Evolutionary conservation across 106 monocot genomes (phyloP), one percentile per base, ranked within the genome.

Genomic region (Dioscorea dumetorum): DNA sequence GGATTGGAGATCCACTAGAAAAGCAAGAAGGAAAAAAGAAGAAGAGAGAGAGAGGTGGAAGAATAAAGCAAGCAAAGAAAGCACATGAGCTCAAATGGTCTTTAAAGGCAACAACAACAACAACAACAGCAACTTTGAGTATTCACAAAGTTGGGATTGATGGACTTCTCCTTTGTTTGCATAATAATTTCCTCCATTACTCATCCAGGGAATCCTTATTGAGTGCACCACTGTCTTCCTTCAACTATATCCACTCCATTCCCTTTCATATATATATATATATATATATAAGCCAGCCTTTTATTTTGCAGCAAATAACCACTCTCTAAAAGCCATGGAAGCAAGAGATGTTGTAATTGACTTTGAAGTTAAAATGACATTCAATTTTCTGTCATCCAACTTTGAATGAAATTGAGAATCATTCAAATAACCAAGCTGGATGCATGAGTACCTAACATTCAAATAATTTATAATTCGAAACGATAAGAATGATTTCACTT

Each of bases 61-160:
- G 54, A 54, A 54, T 54, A 54, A 54, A 54, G 54, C 54, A 54
- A 54, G 54, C 12, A 54, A 54, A 54, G 54, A 54, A 19, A 60
- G 59, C 23, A 60, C 23, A 60, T 60, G 59, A 62, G 23, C 12
- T 23, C 5, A 59, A 59, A 12, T 59, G 19, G 59, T 59, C 10
- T 22, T 22, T 22, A 59, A 11, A 10, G 28, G n/a, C n/a, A n/a
- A n/a, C 51, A 51, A 12, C 51, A 51, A 12, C 51, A 51, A 12
- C 51, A 51, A 12, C 51, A 51, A 12, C 54, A 54, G 2, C 28
- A 62, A 16, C 61, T 32, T 62, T 62, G 61, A 24, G 61, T 12
- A 62, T 10, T 62, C 31, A 28, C 14, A 62, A 62, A 62, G 61
- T 62, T 14, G 24, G 61, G 13, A 24, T 21, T 61, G 41, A 41